phyloP scores from a whole-genome alignment of 1,284 basidiomycete genomes.

The Boletus hoseneyae region DNA sequence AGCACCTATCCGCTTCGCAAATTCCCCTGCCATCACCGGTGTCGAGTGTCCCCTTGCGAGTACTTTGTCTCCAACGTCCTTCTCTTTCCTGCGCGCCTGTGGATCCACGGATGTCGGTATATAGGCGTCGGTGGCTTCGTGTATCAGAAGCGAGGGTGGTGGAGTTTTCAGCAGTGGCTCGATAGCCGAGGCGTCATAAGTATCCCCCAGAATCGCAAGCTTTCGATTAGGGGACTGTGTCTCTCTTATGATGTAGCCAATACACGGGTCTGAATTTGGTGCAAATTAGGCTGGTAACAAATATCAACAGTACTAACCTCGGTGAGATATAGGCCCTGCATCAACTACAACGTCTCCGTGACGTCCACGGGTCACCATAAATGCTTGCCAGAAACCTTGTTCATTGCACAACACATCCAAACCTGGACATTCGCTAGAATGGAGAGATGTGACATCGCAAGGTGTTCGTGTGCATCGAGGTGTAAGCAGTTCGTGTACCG shows the following conservation, averaged over 20 bases:
- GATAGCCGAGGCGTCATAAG: constrained; percentile 59
- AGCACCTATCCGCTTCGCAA: constrained; percentile 67
- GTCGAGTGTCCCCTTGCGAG: constrained; percentile 77
- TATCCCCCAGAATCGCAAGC: constrained; percentile 61
- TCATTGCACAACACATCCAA: constrained; percentile 57
- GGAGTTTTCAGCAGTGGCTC: constrained; percentile 50
- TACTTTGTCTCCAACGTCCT: constrained; percentile 55
- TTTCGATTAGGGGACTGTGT: constrained; percentile 44
- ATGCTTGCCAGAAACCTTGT: constrained; percentile 69
- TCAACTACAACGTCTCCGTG: constrained; percentile 56
- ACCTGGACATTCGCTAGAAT: constrained; percentile 69
- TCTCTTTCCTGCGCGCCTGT: constrained; percentile 42
- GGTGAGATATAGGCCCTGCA: constrained; percentile 79
- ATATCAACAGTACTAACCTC: constrained; percentile 50
- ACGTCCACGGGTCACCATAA: constrained; percentile 40
- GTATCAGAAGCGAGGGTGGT: constrained; percentile 56
- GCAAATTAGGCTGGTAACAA: not conserved
- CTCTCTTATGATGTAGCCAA: constrained; percentile 82
- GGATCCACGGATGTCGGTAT: constrained; percentile 58
- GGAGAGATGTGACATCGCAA: constrained; percentile 51
- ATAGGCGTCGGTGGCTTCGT: constrained; percentile 84
- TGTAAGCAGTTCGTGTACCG: constrained; percentile 79
- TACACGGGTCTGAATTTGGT: constrained; percentile 61
- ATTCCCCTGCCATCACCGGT: constrained; percentile 77
- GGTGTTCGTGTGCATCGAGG: constrained; percentile 46